Conservation (phyloP, 2,329 filamentous ascomycete genomes). For the Trichoderma guizhouense region DNA sequence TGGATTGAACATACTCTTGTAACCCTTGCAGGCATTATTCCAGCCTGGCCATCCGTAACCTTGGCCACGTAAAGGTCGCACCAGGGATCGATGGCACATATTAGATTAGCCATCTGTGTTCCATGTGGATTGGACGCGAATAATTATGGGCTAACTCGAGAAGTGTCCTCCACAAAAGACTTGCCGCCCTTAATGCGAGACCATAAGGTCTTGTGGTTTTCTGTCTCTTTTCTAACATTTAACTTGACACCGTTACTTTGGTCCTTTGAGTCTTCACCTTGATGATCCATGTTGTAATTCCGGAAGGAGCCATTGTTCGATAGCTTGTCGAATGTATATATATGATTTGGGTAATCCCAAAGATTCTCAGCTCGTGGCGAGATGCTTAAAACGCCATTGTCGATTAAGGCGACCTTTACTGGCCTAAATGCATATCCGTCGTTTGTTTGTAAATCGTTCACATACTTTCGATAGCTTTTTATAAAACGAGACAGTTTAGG, state of each 20-base stretch:
- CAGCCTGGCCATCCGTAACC: neutral
- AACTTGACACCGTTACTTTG: neutral
- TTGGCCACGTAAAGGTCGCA: constrained; percentile 3
- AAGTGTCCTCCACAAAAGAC: neutral
- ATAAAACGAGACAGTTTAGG: neutral
- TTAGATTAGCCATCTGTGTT: neutral
- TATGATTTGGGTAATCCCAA: neutral
- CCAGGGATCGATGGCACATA: neutral
- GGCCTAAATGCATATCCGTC: neutral
- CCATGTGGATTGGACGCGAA: neutral
- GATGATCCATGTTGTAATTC: neutral
- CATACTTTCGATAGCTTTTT: neutral
- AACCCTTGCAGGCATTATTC: neutral
- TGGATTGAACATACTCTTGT: neutral
- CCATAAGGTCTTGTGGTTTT: neutral
- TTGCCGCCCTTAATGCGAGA: neutral
- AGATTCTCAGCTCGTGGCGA: neutral
- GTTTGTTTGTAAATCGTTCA: rapidly evolving
- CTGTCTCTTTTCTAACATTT: neutral
- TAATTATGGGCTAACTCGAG: neutral
- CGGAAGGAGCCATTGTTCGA: neutral
- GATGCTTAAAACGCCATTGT: constrained; percentile 2
- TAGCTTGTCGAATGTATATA: neutral
- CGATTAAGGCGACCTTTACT: neutral
- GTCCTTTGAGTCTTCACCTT: neutral